phyloP scores from a whole-genome alignment of 2,329 filamentous ascomycete genomes.

The Botrytis tulipae region DNA sequence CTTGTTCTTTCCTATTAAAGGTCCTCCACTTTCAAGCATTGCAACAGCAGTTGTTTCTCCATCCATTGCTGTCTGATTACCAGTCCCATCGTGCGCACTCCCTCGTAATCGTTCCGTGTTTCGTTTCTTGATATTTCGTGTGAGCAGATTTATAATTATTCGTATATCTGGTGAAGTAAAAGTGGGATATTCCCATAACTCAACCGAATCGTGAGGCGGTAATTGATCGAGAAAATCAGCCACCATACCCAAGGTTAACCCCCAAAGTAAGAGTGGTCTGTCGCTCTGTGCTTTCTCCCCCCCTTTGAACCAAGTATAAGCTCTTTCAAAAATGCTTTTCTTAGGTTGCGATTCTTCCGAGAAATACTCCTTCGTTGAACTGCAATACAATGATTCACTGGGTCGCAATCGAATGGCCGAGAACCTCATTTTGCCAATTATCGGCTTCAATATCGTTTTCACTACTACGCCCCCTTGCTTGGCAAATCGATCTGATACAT shows the following conservation, averaged over 20 bases:
- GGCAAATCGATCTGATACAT: constrained; percentile 61
- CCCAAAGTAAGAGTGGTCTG: constrained; percentile 62
- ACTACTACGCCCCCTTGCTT: constrained; percentile 54
- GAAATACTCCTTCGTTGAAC: constrained; percentile 51
- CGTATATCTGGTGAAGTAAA: constrained; percentile 63
- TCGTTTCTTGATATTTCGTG: constrained; percentile 53
- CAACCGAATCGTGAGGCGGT: constrained; percentile 59
- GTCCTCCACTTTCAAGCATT: constrained; percentile 22
- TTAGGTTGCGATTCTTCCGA: constrained; percentile 20
- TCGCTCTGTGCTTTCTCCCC: constrained; percentile 35
- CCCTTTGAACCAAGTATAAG: constrained; percentile 37
- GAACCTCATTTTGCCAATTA: constrained; percentile 66
- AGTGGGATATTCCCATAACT: constrained; percentile 66
- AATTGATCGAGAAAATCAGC: constrained; percentile 67
- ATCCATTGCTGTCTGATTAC: constrained; percentile 36
- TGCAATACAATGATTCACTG: constrained; percentile 59
- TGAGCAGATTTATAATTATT: constrained; percentile 58
- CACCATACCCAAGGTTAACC: constrained; percentile 64
- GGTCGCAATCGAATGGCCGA: constrained; percentile 62
- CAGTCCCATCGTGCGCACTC: constrained; percentile 31
- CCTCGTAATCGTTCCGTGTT: constrained; percentile 41
- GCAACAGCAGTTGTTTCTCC: constrained; percentile 33
- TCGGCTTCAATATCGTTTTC: constrained; percentile 52
- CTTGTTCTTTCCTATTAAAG: constrained; percentile 28
- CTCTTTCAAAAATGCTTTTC: constrained; percentile 16